Base-by-base conservation (phyloP, 371 early-diverging fungal species). In the Nematocida sp. region DNA sequence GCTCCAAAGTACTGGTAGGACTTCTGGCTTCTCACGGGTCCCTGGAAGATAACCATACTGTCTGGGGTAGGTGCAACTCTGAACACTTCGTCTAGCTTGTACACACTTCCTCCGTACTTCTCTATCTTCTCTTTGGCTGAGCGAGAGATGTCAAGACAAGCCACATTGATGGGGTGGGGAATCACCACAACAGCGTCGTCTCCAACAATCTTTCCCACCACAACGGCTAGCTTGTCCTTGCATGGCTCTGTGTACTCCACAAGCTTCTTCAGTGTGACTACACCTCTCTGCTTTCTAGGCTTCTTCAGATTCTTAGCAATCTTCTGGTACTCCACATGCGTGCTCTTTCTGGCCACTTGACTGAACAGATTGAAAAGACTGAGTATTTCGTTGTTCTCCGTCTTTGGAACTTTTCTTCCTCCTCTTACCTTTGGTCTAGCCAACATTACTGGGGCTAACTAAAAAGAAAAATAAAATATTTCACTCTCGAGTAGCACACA, bases 71-170 rank as follows among this genome's bases (percentile, higher is more conserved):
- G 51, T 23, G 64, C 52, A 2, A 80, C 64, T 45, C 76, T 76
- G 63, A 83, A 80, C 23, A 84, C 55, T 63, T 80, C 74, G 55
- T 84, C 84, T 29, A 84, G 74, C 34, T 81, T 84, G 65, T 54
- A 76, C 31, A 82, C 52, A 27, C 58, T 53, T 37, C 84, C 84
- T 21, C 82, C 83, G 70, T 38, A 63, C 32, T 67, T 76, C 43
- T 80, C 79, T 55, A 84, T 75, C 49, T 82, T 81, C 37, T 64
- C 75, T 64, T 77, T 63, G 15, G 77, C 83, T 38, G 58, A 55
- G 21, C 67, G 76, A 2, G 81, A 80, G 45, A 79, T 79, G 21
- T 80, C 34, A 21, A 84, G 54, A 54, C 80, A 79, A 25, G 82
- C 81, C 19, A 84, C 55, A 36, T 64, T 76, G 50, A 84, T 78